These are phyloP conservation scores for Rhodomyrtus psidioides DNA, from an alignment of 441 rosid species.

Conservation along the genomic window DNA sequence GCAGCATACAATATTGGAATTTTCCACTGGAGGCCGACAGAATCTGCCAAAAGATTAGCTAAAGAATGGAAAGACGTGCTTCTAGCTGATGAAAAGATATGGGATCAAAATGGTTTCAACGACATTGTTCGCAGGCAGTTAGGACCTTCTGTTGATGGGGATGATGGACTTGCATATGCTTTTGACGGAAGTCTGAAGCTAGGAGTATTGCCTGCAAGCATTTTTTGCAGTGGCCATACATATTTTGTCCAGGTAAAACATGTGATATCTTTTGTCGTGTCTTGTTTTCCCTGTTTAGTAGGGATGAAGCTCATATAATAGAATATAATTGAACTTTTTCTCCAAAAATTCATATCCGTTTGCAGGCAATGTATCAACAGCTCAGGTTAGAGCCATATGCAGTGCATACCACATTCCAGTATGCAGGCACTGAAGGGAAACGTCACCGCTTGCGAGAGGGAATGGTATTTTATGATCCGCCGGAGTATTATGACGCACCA, in stretches of 20 bases:
- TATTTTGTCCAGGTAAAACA: conserved; percentile 85
- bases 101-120: conserved; percentile 99
- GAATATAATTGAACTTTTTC: neutral
- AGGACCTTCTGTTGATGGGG: conserved; percentile 85
- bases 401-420: conserved; percentile 97
- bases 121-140: conserved; percentile 71
- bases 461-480: conserved; percentile 86
- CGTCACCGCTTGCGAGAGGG: conserved; percentile 94
- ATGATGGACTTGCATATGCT: conserved; percentile 78
- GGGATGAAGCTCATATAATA: neutral
- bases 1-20: conserved; percentile 97
- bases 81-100: conserved; percentile 82
- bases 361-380: conserved; percentile 85
- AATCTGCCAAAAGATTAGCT: conserved; percentile 72
- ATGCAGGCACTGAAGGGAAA: conserved; percentile 97
- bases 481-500: conserved; percentile 77
- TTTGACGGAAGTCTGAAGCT: conserved; percentile 92
- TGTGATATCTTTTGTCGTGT: neutral
- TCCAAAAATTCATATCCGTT: neutral
- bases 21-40: conserved; percentile 97
- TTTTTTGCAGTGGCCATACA: conserved; percentile 96
- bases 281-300: neutral
- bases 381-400: conserved; percentile 92
- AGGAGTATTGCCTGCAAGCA: conserved; percentile 92
- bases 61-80: conserved; percentile 91